A percentile compares a stretch with the other conserved stretches of the same genome.
Evolutionary conservation across 257 asterid species (phyloP).

Genomic region (Cruciata laevipes): DNA sequence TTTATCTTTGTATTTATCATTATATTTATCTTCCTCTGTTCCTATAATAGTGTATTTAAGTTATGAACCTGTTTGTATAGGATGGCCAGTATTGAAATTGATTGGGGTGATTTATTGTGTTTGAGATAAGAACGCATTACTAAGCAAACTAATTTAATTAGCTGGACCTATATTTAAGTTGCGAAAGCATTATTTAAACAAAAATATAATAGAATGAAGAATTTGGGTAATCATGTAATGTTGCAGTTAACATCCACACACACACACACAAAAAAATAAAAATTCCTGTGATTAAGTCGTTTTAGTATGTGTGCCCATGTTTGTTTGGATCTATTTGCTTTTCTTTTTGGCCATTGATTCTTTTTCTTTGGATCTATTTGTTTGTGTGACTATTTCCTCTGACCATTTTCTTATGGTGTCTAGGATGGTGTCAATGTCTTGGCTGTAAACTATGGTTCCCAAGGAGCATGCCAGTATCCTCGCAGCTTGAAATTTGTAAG

Average conservation of each 20-base stretch:
- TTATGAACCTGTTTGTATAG: neutral
- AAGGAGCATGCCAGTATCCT: constrained; percentile 82
- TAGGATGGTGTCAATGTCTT: constrained; percentile 88
- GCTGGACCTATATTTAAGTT: neutral
- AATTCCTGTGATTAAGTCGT: neutral
- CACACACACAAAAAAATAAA: neutral
- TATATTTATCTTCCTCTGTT: neutral
- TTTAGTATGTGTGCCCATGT: neutral
- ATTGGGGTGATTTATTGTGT: neutral
- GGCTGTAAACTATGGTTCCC: constrained; percentile 90
- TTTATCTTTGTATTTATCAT: neutral
- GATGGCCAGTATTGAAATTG: neutral
- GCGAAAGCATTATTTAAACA: neutral
- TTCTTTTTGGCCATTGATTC: neutral
- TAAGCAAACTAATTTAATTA: neutral
- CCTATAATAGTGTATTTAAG: neutral
- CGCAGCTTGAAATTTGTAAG: constrained; percentile 73
- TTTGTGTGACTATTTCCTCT: neutral
- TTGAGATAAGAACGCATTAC: neutral
- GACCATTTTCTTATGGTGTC: neutral
- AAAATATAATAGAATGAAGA: neutral
- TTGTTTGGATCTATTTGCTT: neutral
- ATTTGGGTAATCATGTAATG: neutral
- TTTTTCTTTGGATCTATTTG: neutral
- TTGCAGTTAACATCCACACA: neutral